Base-by-base conservation (phyloP, 495 filamentous ascomycete species). In the Aspergillus carlsbadensis region DNA sequence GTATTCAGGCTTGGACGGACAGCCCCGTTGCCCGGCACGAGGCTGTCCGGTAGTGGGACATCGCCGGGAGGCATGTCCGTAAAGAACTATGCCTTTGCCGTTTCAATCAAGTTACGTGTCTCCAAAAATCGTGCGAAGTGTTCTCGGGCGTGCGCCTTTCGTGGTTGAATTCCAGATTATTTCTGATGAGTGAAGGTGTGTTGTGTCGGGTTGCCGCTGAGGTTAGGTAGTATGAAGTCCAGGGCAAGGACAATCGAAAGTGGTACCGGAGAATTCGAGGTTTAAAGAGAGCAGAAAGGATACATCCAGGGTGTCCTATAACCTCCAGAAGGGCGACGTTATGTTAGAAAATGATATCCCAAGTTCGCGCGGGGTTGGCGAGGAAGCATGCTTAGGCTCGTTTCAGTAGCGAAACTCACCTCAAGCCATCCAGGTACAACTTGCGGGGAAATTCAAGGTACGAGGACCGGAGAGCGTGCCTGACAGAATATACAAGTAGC, bases 21-120 rank as follows among this genome's bases (percentile, higher is more conserved):
- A 56, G 65, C 71, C 50, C 69, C 70, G 56, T 78, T 73, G 65
- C 76, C 76, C 61, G 76, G 73, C 66, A 77, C 70, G 65, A 78
- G 70, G 66, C 74, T 78, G 60, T 75, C 73, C 63, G 75, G 75
- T 21, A 71, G 58, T 40, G 66, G 54, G 63, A 74, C 70, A 60
- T 73, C 74, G 68, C 70, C 72, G 60, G 74, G 71, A 72, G 74
- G 69, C 74, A 77, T 77, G 56, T 65, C 68, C 70, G 64, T 65
- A 42, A 51, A 41, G 54, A 48, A 58, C 48, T 59, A 60, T 54
- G 58, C 59, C 57, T 55, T 33, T 56, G 10, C 22, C 10, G 31
- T 52, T 26, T 24, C 11, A 18, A 49, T 50, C 35, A 36, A 57
- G 33, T 49, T n/a, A 17, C 35, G 6, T 11, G 42, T 41, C 37